Evolutionary conservation across 495 filamentous ascomycete species (phyloP).

Genomic region (Oleoguttula mirabilis): DNA sequence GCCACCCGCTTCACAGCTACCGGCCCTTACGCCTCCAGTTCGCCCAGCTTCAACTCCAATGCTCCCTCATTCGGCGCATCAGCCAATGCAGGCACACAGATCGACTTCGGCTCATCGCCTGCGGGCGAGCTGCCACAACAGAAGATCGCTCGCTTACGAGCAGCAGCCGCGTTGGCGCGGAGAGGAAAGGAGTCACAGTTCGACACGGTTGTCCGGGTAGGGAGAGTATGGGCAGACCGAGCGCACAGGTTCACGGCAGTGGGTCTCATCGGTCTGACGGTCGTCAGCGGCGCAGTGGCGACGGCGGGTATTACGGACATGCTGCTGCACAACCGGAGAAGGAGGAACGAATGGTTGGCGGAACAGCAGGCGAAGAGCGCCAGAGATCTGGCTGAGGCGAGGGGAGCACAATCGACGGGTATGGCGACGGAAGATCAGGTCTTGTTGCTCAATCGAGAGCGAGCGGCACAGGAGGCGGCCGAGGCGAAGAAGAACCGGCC

Average conservation of each 20-base stretch:
- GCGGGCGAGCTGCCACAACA: conserved; percentile 69
- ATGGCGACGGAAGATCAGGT: conserved; percentile 22
- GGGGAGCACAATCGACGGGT: conserved; percentile 18
- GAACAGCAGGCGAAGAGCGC: conserved; percentile 24
- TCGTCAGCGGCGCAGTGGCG: conserved; percentile 58
- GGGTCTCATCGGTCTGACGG: conserved; percentile 63
- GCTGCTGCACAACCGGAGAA: conserved; percentile 70
- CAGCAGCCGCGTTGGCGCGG: conserved; percentile 59
- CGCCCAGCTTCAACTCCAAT: conserved; percentile 35
- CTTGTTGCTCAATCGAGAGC: conserved; percentile 25
- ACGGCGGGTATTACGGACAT: conserved; percentile 76
- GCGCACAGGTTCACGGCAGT: conserved; percentile 69
- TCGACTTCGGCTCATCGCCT: conserved; percentile 21
- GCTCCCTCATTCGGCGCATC: background rate
- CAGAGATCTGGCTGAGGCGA: conserved; percentile 22
- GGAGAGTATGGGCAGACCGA: conserved; percentile 65
- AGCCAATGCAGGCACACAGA: background rate
- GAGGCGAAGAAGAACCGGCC: conserved; percentile 19
- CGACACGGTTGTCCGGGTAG: conserved; percentile 55
- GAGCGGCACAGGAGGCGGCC: conserved; percentile 23
- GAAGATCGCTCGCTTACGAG: conserved; percentile 76
- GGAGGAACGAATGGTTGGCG: conserved; percentile 30
- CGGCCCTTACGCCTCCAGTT: conserved; percentile 72
- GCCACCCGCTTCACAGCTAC: conserved; percentile 93
- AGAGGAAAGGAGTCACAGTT: conserved; percentile 50